phyloP scores from a whole-genome alignment of 2,329 filamentous ascomycete species.

The Neofusicoccum parvum region DNA sequence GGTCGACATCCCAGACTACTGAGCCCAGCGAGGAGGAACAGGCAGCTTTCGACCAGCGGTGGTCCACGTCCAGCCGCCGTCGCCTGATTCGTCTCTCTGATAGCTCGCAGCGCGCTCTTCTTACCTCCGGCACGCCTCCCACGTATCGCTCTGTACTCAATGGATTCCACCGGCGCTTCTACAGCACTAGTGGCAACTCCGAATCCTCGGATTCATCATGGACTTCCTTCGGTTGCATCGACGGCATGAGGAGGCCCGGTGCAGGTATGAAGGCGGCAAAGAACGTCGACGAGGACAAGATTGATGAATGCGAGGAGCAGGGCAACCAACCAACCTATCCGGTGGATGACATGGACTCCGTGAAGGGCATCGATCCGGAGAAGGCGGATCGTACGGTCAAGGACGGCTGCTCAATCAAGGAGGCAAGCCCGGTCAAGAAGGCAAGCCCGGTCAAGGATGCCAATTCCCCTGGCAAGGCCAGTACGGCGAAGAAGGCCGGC shows the following conservation, averaged over 20 bases:
- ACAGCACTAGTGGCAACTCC: background rate
- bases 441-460: no score
- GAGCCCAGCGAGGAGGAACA: conserved; percentile 7
- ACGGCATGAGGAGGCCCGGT: conserved; percentile 17
- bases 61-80: conserved; percentile 6
- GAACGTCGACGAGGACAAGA: background rate
- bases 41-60: background rate
- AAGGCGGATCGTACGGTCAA: background rate
- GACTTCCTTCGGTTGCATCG: conserved; percentile 16
- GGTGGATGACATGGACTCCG: background rate
- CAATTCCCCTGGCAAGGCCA: background rate
- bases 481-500: background rate
- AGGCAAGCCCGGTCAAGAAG: background rate
- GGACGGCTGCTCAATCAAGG: background rate
- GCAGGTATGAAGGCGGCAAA: background rate
- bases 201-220: conserved; percentile 16
- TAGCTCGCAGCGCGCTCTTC: conserved; percentile 6
- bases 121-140: background rate
- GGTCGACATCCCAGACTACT: conserved; percentile 1
- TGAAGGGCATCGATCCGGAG: background rate
- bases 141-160: background rate
- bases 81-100: conserved; percentile 8
- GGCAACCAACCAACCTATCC: background rate
- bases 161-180: conserved; percentile 1
- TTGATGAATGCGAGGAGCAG: background rate